Evolutionary conservation across 345 rosid genomes (phyloP), one percentile per base, ranked within the genome.

Genomic region (Populus nigra): DNA sequence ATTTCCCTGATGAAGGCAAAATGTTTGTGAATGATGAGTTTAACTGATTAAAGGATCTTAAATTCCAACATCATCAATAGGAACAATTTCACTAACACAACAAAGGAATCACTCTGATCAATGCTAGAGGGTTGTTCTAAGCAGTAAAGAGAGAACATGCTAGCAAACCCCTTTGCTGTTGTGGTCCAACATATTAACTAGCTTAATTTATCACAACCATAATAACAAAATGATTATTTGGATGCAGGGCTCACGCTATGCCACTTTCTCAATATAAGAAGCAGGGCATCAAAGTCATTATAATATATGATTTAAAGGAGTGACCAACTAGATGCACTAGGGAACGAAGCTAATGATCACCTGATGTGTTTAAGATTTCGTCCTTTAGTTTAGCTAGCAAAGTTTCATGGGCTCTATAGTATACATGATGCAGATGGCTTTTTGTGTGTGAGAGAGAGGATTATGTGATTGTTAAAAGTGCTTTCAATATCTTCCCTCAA

Each of bases 1-100:
- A 79, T 88, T 91, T 79, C 95, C 93, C 95, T 91, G 79, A 66
- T 61, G 57, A 63, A 61, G 20, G 13, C 36, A 61, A 50, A 49
- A 57, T 27, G 45, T 35, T 29, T 65, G 41, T 65, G 36, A 25
- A 68, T 55, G 25, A 73, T 16, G 10, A 69, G 69, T 62, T 15
- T 25, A 22, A 29, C 11, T 71, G 12, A 68, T 71, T 12, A n/a
- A 3, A 13, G 31, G 49, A 49, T 45, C 41, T n/a, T 7, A 57
- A 38, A 39, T 74, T 71, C 22, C 22, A 35, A 61, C 62, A 23
- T 55, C 62, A 55, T 55, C 43, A 20, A 41, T 36, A 27, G 38
- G 10, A 29, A 50, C 53, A 49, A 15, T 13, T 43, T 49, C 20
- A 35, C 1, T 4, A 20, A 7, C 43, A 49, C 25, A 2, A 55